Base-by-base conservation (phyloP, 2,329 filamentous ascomycete species). In the Penicillium olsonii region DNA sequence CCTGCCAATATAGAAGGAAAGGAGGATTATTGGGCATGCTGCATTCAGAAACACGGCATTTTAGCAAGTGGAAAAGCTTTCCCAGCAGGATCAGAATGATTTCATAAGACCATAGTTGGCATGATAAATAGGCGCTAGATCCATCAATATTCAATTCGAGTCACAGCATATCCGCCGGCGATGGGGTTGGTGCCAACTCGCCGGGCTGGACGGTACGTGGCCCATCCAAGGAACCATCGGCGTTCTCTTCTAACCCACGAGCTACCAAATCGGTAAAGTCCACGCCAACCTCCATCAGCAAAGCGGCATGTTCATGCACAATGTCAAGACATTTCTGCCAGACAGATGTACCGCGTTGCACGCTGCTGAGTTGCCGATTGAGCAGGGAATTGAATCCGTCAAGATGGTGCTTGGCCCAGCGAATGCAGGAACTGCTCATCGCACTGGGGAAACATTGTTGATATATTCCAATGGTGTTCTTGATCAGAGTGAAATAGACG, bases 331-430 rank as follows among this genome's bases (percentile, higher is more conserved):
- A 97, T 63, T 88, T 82, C 45, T 81, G 82, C 89, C 90, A 96
- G 1, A 89, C 81, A 37, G 84, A 79, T 12, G 87, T 87, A n/a
- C 82, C 85, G 42, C 78, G 81, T 53, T 95, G 87, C 2, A 94
- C 88, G 66, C 88, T 91, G 72, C 90, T 95, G 53, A 99, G 76
- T 72, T 97, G 94, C 51, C 92, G 80, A 29, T 81, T 84, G 31
- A 99, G 77, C 42, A 94, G 84, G 38, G 79, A 80, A 63, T 96
- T 97, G 77, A 97, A 97, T 2, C 85, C 85, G 61, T 96, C 92
- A 1, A 97, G 84, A 67, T 95, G 86, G 61, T 94, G 87, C 71
- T 96, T 97, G n/a, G 91, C 92, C 94, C 94, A 99, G 67, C 92
- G 95, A 62, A 99, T 92, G 62, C 91, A 95, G 0, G 92, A 91